Evolutionary conservation across 1,284 basidiomycete species (phyloP).

Genomic region (Pterulicium gracile): DNA sequence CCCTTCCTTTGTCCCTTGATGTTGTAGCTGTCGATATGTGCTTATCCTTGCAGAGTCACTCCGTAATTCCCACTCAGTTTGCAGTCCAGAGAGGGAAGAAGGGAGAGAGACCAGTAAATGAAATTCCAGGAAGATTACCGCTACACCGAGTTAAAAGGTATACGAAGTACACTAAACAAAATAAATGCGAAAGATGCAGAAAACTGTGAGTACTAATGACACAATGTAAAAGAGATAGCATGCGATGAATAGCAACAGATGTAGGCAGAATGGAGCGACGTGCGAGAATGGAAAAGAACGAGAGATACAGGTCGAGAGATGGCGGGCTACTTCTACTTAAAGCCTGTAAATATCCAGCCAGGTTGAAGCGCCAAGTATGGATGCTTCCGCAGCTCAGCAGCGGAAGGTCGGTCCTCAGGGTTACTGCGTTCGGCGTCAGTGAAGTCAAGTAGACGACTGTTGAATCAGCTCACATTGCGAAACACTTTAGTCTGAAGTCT

Average conservation of each 20-base stretch:
- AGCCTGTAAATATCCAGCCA: constrained; percentile 68
- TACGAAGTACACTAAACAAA: constrained; percentile 1
- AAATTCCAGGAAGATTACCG: background rate
- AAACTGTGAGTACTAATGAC: constrained; percentile 12
- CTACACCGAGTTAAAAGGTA: constrained; percentile 2
- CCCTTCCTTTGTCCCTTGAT: too few relatives aligned
- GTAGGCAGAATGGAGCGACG: constrained; percentile 13
- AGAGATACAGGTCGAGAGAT: background rate
- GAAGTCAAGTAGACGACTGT: constrained; percentile 3
- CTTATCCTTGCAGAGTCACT: constrained; percentile 6
- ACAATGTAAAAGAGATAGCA: constrained; percentile 14
- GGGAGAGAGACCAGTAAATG: constrained; percentile 1
- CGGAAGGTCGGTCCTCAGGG: constrained; percentile 78
- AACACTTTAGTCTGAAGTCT: constrained; percentile 85
- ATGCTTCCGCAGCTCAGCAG: constrained; percentile 75
- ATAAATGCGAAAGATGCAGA: constrained; percentile 19
- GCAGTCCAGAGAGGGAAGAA: constrained; percentile 2
- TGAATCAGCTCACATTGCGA: constrained; percentile 63
- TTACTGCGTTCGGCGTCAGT: constrained; percentile 38
- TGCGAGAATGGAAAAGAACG: constrained; percentile 15
- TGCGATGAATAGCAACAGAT: constrained; percentile 5
- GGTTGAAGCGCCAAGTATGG: constrained; percentile 71
- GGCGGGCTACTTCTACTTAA: background rate
- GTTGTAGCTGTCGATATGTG: too few relatives aligned
- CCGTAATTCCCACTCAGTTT: constrained; percentile 5